phyloP scores from a whole-genome alignment of 352 stramenopile genomes.

The Globisporangium radiosum region DNA sequence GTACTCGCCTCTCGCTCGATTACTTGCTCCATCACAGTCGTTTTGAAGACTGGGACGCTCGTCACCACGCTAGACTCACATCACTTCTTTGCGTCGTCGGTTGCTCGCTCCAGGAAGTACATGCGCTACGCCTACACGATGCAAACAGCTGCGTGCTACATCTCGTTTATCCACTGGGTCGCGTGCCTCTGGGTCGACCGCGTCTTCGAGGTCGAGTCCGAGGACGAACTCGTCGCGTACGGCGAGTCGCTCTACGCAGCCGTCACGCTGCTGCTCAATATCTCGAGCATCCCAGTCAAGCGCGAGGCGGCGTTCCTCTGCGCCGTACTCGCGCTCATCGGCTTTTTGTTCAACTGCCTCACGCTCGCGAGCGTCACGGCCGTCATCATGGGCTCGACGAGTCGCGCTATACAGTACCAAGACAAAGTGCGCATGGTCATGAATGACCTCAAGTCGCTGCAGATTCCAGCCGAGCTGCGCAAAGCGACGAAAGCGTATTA shows the following conservation, averaged over 20 bases:
- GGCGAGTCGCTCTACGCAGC: slow-evolving; percentile 40
- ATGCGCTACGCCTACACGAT: slow-evolving; percentile 53
- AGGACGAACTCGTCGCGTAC: slow-evolving; percentile 35
- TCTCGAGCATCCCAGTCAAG: slow-evolving; percentile 30
- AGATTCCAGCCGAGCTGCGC: slow-evolving; percentile 45
- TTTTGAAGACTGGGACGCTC: too few species aligned
- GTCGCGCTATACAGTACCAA: slow-evolving; percentile 49
- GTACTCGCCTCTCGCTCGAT: neutral
- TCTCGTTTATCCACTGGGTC: slow-evolving; percentile 59
- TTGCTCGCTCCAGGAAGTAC: slow-evolving; percentile 32
- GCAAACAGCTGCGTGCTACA: slow-evolving; percentile 47
- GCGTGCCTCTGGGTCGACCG: slow-evolving; percentile 42
- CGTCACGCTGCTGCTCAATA: slow-evolving; percentile 42
- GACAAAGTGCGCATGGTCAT: slow-evolving; percentile 57
- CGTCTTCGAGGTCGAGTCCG: slow-evolving; percentile 22
- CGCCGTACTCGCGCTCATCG: slow-evolving; percentile 32
- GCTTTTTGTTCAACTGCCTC: slow-evolving; percentile 46
- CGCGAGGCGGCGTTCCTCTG: slow-evolving; percentile 33
- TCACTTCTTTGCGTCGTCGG: too few species aligned
- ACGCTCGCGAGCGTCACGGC: slow-evolving; percentile 46
- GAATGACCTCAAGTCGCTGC: slow-evolving; percentile 55
- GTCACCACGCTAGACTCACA: too few species aligned
- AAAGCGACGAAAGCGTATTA: slow-evolving; percentile 51
- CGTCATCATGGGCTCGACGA: slow-evolving; percentile 38
- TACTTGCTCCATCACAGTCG: too few species aligned